phyloP scores from a whole-genome alignment of 75 land plant genomes.

The Cupressus sempervirens region DNA sequence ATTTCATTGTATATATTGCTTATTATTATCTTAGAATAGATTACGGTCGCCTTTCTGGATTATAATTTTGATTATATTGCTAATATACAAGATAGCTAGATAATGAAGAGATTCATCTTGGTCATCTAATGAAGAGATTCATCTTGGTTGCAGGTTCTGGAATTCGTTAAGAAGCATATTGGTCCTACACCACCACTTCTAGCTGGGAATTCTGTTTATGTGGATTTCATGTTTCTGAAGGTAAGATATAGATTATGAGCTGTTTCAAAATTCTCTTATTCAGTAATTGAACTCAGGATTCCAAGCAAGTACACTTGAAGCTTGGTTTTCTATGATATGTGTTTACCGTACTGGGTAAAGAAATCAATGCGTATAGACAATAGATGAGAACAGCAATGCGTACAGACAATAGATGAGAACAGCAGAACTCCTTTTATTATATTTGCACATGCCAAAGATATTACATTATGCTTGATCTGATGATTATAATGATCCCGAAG shows the following conservation, averaged over 20 bases:
- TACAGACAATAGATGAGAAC: too few species aligned
- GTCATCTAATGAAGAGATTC: not conserved
- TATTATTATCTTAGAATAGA: not conserved
- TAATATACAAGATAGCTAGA: not conserved
- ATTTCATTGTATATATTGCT: too few species aligned
- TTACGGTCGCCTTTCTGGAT: not conserved
- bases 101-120: not conserved
- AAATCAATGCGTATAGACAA: too few species aligned
- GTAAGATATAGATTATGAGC: conserved; percentile 20
- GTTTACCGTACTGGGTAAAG: too few species aligned
- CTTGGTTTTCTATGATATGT: not conserved
- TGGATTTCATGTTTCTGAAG: conserved; percentile 67
- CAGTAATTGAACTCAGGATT: not conserved
- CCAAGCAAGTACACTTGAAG: not conserved
- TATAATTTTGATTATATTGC: too few species aligned
- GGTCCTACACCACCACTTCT: conserved; percentile 38
- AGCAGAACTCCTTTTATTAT: too few species aligned
- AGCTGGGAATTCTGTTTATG: conserved; percentile 91
- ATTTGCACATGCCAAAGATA: too few species aligned
- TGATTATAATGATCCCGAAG: too few species aligned
- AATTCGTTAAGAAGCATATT: conserved; percentile 68
- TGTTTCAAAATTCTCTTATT: not conserved
- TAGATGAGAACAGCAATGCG: too few species aligned
- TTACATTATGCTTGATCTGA: too few species aligned
- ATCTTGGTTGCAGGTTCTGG: conserved; percentile 60